Conservation (phyloP, 306 rosid genomes). For the Boehmeria nivea region DNA sequence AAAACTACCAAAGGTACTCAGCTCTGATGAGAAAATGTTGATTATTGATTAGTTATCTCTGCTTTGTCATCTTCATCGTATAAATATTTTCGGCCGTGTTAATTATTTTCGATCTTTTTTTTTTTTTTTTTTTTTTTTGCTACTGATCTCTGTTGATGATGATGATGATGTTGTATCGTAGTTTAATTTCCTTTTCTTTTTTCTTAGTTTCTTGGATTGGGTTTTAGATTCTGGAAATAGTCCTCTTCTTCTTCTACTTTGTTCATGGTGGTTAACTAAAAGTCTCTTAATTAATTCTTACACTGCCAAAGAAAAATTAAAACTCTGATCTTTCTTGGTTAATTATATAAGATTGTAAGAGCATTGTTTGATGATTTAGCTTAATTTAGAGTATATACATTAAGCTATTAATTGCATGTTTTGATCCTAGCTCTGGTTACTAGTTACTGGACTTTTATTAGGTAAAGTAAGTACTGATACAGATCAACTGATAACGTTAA, state of each 20-base stretch:
- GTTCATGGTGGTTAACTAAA: conserved; percentile 8
- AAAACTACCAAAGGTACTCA: too few relatives aligned
- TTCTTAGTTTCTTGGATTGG: conserved; percentile 16
- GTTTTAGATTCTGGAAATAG: conserved; percentile 10
- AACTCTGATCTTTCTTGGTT: too few relatives aligned
- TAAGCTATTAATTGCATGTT: not conserved
- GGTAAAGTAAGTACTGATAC: too few relatives aligned
- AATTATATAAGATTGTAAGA: too few relatives aligned
- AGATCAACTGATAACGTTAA: not conserved
- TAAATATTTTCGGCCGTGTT: not conserved
- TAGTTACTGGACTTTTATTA: too few relatives aligned
- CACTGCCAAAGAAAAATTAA: too few relatives aligned
- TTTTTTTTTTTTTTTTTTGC: not conserved
- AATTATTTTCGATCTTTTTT: conserved; percentile 2
- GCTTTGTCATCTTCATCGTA: not conserved
- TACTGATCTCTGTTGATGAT: not conserved
- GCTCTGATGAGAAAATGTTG: conserved; percentile 34
- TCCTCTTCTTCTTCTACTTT: not conserved
- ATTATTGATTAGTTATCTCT: conserved; percentile 25
- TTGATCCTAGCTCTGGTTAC: not conserved
- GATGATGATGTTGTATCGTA: too few relatives aligned
- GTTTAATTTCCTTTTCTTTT: too few relatives aligned
- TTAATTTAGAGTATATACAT: not conserved
- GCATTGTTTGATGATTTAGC: too few relatives aligned
- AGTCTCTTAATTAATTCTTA: too few relatives aligned